These are phyloP conservation scores for Starmerella vaccinii DNA, from an alignment of 805 yeast species.

Conservation along the genomic window DNA sequence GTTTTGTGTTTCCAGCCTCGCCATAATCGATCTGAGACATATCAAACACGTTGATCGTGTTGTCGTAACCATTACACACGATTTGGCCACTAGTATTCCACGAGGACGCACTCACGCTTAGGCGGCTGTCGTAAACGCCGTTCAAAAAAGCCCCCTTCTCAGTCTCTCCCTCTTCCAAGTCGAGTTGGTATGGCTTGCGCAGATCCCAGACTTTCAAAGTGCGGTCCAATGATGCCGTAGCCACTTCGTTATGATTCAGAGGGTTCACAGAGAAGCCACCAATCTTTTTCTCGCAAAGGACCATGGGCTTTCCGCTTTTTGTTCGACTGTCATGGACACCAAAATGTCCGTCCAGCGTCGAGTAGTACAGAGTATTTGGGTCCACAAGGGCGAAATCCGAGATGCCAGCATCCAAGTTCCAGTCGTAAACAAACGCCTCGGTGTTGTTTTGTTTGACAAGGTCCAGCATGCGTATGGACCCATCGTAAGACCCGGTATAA, in stretches of 20 bases:
- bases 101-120: slow-evolving; percentile 76
- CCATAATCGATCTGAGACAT: slow-evolving; percentile 31
- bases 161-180: slow-evolving; percentile 18
- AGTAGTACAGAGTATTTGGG: slow-evolving; percentile 51
- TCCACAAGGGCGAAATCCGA: slow-evolving; percentile 61
- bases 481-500: slow-evolving; percentile 74
- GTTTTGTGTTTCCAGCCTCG: slow-evolving; percentile 15
- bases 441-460: slow-evolving; percentile 47
- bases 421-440: slow-evolving; percentile 50
- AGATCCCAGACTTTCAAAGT: slow-evolving; percentile 81
- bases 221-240: slow-evolving; percentile 83
- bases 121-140: slow-evolving; percentile 59
- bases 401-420: slow-evolving; percentile 45
- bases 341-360: slow-evolving; percentile 75
- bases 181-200: slow-evolving; percentile 32
- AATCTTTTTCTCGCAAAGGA: slow-evolving; percentile 75
- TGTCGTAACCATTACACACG: slow-evolving; percentile 91
- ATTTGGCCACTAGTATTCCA: slow-evolving; percentile 60
- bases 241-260: slow-evolving; percentile 48
- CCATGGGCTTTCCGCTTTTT: slow-evolving; percentile 31
- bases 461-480: slow-evolving; percentile 67
- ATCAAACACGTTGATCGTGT: slow-evolving; percentile 64
- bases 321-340: slow-evolving; percentile 59
- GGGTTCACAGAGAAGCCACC: slow-evolving; percentile 86
- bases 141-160: slow-evolving; percentile 27